These are phyloP conservation scores for Candida sakaeoensis DNA, from an alignment of 805 yeast species.

Conservation along the genomic window DNA sequence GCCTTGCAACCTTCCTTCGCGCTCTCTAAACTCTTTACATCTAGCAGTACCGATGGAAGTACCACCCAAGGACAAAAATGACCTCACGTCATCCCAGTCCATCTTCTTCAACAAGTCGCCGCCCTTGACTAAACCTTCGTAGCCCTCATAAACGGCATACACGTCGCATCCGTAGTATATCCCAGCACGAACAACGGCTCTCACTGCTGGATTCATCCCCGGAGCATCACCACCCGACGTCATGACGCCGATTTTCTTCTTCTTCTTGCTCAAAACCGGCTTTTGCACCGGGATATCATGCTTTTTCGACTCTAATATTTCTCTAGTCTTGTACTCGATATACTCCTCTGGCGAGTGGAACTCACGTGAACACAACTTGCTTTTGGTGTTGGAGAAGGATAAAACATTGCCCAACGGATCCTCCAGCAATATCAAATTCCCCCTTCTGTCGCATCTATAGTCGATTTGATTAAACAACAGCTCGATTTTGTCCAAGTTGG, in stretches of 20 bases:
- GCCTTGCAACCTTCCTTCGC: conserved; percentile 61
- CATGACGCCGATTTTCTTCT: conserved; percentile 66
- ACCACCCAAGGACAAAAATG: conserved; percentile 69
- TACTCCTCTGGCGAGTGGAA: conserved; percentile 26
- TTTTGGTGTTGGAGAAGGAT: conserved; percentile 21
- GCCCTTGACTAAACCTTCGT: conserved; percentile 67
- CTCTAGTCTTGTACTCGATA: conserved; percentile 20
- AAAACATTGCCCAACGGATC: conserved; percentile 38
- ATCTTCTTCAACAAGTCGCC: conserved; percentile 58
- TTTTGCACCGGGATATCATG: conserved; percentile 10
- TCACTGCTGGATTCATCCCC: conserved; percentile 74
- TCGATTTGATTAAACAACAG: conserved; percentile 14
- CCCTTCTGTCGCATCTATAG: conserved; percentile 8
- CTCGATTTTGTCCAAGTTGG: conserved; percentile 22
- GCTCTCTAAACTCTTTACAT: conserved; percentile 61
- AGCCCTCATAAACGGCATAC: conserved; percentile 70
- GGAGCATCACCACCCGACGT: conserved; percentile 83
- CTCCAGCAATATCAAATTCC: conserved; percentile 10
- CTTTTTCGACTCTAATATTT: conserved; percentile 15
- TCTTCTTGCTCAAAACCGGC: conserved; percentile 8
- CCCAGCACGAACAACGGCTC: conserved; percentile 71
- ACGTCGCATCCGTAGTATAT: conserved; percentile 62
- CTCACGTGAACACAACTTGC: conserved; percentile 16
- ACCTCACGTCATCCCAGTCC: conserved; percentile 72
- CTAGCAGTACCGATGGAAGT: conserved; percentile 79